A percentile compares a stretch with the other conserved stretches of the same genome.
These are phyloP conservation scores for Trichoderma harzianum DNA, from an alignment of 2,329 filamentous ascomycete species.

Conservation along the genomic window DNA sequence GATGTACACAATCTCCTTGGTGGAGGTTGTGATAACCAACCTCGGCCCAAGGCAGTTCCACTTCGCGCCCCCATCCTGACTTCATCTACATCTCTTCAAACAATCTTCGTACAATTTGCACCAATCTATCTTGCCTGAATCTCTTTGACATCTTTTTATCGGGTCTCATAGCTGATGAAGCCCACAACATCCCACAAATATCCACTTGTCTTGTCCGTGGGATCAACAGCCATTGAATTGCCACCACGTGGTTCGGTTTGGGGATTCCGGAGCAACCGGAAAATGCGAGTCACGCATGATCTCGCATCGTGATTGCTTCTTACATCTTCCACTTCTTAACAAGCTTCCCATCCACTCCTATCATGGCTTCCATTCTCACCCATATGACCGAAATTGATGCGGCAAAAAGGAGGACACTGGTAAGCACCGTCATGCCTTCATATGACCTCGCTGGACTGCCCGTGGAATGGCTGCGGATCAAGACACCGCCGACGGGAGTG, in stretches of 20 bases:
- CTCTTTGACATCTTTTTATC: neutral
- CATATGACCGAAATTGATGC: neutral
- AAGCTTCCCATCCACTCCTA: neutral
- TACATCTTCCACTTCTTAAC: constrained; percentile 11
- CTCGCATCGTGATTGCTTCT: neutral
- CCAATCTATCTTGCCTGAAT: neutral
- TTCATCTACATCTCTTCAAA: neutral
- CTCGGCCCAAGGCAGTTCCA: neutral
- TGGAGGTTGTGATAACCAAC: neutral
- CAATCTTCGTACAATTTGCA: neutral
- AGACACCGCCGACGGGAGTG: neutral
- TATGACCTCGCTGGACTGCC: neutral
- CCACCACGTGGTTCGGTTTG: neutral
- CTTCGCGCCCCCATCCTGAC: neutral
- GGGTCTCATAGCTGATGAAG: neutral
- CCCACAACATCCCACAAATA: neutral
- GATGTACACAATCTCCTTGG: neutral
- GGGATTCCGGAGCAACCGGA: neutral
- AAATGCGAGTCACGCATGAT: neutral
- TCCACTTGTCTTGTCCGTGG: neutral
- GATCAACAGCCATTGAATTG: neutral
- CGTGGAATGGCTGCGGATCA: constrained; percentile 5
- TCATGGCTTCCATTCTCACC: constrained; percentile 8
- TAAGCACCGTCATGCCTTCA: constrained; percentile 1
- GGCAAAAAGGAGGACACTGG: neutral